Evolutionary conservation across 129 eudicot species (phyloP).

Genomic region (Flaveria bidentis): DNA sequence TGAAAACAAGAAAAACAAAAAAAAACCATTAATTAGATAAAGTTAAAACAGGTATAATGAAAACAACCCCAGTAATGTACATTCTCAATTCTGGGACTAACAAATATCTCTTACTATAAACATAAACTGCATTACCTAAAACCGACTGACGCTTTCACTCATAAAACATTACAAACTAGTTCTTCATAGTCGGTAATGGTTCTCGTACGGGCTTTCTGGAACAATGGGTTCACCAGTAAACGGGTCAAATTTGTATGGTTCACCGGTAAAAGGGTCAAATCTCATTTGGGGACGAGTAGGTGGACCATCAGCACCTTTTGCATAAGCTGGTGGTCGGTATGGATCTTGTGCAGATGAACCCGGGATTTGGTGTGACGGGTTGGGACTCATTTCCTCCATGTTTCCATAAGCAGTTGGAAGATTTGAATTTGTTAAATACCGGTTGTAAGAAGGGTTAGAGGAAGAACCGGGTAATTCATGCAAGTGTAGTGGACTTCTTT

Average conservation of each 20-base stretch:
- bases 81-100: constrained; percentile 27
- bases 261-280: constrained; percentile 86
- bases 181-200: constrained; percentile 31
- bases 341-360: constrained; percentile 38
- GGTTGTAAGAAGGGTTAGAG: constrained; percentile 36
- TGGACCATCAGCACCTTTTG: constrained; percentile 41
- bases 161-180: constrained; percentile 13
- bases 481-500: constrained; percentile 36
- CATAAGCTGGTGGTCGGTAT: constrained; percentile 34
- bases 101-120: constrained; percentile 15
- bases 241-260: constrained; percentile 93
- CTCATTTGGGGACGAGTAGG: constrained; percentile 57
- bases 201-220: constrained; percentile 43
- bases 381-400: constrained; percentile 44
- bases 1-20: no score
- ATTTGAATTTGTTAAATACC: constrained; percentile 33
- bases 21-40: background rate
- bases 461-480: constrained; percentile 40
- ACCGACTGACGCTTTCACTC: background rate
- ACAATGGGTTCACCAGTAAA: constrained; percentile 87
- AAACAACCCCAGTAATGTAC: constrained; percentile 35
- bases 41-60: background rate
- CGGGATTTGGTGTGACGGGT: constrained; percentile 35
- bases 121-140: constrained; percentile 25
- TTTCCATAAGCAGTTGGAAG: constrained; percentile 29